Conservation (phyloP, 768 basidiomycete genomes). For the Amanita rimosa region DNA sequence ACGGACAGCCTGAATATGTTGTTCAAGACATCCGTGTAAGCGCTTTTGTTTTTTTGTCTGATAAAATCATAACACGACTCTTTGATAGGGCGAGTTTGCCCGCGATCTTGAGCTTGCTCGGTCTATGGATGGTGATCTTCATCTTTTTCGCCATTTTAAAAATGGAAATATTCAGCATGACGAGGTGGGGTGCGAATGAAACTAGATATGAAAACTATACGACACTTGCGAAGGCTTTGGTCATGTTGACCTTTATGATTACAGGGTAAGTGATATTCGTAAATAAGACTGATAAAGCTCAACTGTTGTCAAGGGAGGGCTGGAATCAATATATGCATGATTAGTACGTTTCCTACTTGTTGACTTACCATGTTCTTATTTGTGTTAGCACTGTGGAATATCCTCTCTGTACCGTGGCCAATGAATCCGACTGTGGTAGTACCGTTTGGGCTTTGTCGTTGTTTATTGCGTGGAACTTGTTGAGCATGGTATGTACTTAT, state of each 20-base stretch:
- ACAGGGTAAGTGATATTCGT: conserved; percentile 54
- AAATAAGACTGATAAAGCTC: conserved; percentile 3
- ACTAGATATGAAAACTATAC: conserved; percentile 67
- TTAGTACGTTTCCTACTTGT: conserved; percentile 41
- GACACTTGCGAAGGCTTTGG: conserved; percentile 63
- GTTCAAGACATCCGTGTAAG: conserved; percentile 93
- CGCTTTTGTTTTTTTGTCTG: conserved; percentile 12
- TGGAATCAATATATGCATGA: conserved; percentile 99
- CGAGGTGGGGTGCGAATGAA: conserved; percentile 71
- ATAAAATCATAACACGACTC: conserved; percentile 4
- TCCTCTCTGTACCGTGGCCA: conserved; percentile 69
- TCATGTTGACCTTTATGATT: conserved; percentile 90
- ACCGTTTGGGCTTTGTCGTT: conserved; percentile 71
- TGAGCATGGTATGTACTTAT: conserved; percentile 68
- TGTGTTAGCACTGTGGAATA: conserved; percentile 53
- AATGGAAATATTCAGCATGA: conserved; percentile 86
- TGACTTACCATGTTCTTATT: background rate
- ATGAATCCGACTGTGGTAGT: conserved; percentile 84
- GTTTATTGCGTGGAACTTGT: conserved; percentile 91
- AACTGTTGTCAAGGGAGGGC: conserved; percentile 50
- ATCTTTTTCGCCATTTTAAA: conserved; percentile 84
- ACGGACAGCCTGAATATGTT: conserved; percentile 84
- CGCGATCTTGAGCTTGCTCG: conserved; percentile 72
- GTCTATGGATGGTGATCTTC: conserved; percentile 85
- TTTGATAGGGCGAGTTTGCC: conserved; percentile 67